These are phyloP conservation scores for Wickerhamomyces canadensis DNA, from an alignment of 805 yeast genomes.

Conservation along the genomic window DNA sequence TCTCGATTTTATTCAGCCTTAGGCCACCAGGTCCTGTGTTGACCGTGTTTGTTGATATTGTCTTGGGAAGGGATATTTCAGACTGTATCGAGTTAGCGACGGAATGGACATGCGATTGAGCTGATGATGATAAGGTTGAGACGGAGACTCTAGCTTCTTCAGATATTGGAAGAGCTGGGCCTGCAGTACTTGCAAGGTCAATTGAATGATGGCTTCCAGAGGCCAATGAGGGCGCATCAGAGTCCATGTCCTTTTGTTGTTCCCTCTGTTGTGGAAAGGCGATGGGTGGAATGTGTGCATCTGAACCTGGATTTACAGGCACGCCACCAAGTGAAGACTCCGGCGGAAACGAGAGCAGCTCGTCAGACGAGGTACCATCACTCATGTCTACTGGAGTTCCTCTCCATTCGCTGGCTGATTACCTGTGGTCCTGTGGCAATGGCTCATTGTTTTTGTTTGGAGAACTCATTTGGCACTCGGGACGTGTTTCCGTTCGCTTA, in stretches of 20 bases:
- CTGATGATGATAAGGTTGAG: slow-evolving; percentile 3
- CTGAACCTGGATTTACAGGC: background rate
- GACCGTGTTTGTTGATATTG: slow-evolving; percentile 8
- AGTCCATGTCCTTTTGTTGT: too few relatives aligned
- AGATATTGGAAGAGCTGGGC: background rate
- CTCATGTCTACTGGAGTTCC: slow-evolving; percentile 1
- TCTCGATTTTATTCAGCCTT: slow-evolving; percentile 17
- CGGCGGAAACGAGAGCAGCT: background rate
- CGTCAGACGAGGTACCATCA: slow-evolving; percentile 3
- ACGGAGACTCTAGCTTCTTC: slow-evolving; percentile 1
- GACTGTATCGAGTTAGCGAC: slow-evolving; percentile 4
- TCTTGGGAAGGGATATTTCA: slow-evolving; percentile 1
- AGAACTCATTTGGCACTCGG: too few relatives aligned
- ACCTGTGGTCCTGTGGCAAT: too few relatives aligned
- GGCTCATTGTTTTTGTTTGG: too few relatives aligned
- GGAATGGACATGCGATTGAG: slow-evolving; percentile 3
- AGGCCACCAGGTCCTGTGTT: slow-evolving; percentile 18
- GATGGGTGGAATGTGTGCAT: background rate
- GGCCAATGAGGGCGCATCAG: background rate
- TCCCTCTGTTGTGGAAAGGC: too few relatives aligned
- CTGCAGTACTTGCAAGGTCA: background rate
- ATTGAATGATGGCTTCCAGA: background rate
- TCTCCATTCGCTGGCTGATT: too few relatives aligned
- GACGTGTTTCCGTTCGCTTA: too few relatives aligned
- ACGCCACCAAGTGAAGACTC: background rate